phyloP scores from a whole-genome alignment of 768 basidiomycete species.

The Pleurotus djamor region DNA sequence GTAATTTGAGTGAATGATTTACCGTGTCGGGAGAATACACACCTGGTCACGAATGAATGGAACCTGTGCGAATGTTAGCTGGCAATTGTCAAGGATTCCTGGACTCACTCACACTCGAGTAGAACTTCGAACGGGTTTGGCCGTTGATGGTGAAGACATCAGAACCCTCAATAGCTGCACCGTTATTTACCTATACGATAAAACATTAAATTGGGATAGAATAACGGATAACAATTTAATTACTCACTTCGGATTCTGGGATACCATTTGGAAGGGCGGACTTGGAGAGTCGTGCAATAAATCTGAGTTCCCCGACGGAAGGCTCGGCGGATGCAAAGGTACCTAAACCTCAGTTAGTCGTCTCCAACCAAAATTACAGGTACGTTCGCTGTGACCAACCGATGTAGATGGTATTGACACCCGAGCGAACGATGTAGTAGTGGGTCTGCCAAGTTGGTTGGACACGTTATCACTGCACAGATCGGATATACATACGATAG shows the following conservation, averaged over 20 bases:
- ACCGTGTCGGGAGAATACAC: background rate
- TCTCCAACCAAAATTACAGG: background rate
- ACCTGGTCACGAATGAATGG: conserved; percentile 47
- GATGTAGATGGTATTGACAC: conserved; percentile 42
- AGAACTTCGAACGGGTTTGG: conserved; percentile 48
- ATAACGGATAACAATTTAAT: too few species aligned
- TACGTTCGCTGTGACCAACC: conserved; percentile 11
- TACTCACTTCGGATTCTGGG: conserved; percentile 25
- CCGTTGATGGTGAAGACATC: conserved; percentile 44
- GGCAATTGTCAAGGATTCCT: background rate
- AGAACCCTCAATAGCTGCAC: conserved; percentile 42
- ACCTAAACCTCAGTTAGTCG: conserved; percentile 6
- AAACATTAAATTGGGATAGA: background rate
- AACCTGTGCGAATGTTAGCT: conserved; percentile 20
- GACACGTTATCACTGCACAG: background rate
- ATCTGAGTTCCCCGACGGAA: conserved; percentile 42
- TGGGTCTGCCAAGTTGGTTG: conserved; percentile 29
- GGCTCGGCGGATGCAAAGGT: conserved; percentile 46
- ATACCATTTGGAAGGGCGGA: conserved; percentile 37
- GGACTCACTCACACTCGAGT: conserved; percentile 34
- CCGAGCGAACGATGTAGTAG: conserved; percentile 42
- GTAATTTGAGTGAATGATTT: background rate
- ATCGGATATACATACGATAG: conserved; percentile 27
- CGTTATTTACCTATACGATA: conserved; percentile 24
- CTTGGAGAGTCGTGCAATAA: conserved; percentile 44